Base-by-base conservation (phyloP, 2,329 filamentous ascomycete species). In the Sporothrix sp. region DNA sequence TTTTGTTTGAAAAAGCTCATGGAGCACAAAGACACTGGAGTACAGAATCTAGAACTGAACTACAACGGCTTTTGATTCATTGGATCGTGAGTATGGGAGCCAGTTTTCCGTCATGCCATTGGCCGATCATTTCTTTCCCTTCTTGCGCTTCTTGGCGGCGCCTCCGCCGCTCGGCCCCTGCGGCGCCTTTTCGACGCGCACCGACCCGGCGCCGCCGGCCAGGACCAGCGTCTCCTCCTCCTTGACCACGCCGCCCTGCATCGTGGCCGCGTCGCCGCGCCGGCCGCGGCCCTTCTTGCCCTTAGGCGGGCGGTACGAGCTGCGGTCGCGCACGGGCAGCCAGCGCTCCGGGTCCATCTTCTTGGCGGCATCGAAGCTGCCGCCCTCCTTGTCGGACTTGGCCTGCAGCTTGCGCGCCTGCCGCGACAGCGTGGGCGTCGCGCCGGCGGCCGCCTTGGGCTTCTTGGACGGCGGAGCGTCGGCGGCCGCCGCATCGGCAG, bases 291-390 rank as follows among this genome's bases (percentile, higher is more conserved):
- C 87, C 75, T 95, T 95, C 72, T 85, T 89, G 4, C 88, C 88
- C 6, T 89, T 89, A 71, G 93, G 95, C 7, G 90, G 89, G 43
- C 85, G 75, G 68, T 95, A 98, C 36, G 81, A 86, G 59, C 86
- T 93, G 52, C 93, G 78, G 65, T 98, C 93, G 48, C 85, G 82
- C 61, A 97, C 73, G 11, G 93, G 91, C 54, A 98, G 69, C 93
- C 93, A 98, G 56, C 93, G 77, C 68, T 98, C 93, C 0, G 88
- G 83, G 65, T 98, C 93, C 30, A 87, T 78, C 57, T 81, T 82
- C 72, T 89, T 94, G 59, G 76, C 79, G 48, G 86, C 78, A 53
- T 88, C 86, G 61, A 80, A 87, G 28, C 11, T 44, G 28, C 42
- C 40, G 21, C 23, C 52, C 0, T 71, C 37, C 45, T 54, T 48